Conservation (phyloP, 768 basidiomycete species). For the Mycena venus region DNA sequence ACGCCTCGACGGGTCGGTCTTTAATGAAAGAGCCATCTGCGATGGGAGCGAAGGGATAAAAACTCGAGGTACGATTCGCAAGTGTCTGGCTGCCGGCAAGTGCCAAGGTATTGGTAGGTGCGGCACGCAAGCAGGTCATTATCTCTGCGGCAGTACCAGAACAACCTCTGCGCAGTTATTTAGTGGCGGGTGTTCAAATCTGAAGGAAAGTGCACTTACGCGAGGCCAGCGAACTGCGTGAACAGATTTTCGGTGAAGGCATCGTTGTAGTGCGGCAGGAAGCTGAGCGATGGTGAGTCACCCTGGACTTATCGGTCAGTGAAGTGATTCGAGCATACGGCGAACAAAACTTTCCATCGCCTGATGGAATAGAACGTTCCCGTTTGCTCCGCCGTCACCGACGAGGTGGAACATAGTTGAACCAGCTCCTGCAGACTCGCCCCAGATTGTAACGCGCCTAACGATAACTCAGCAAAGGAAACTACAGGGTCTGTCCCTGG, state of each 20-base stretch:
- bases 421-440: constrained; percentile 58
- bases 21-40: constrained; percentile 50
- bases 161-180: constrained; percentile 33
- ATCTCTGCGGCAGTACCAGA: constrained; percentile 8
- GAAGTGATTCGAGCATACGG: not conserved
- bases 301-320: constrained; percentile 27
- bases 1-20: constrained; percentile 55
- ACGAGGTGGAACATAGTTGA: constrained; percentile 57
- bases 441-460: constrained; percentile 58
- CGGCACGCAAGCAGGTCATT: constrained; percentile 51
- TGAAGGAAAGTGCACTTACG: constrained; percentile 40
- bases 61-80: constrained; percentile 45
- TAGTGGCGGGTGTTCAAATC: not conserved
- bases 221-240: constrained; percentile 49
- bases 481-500: too few relatives aligned
- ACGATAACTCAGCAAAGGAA: not conserved
- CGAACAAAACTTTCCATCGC: constrained; percentile 43
- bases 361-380: constrained; percentile 50
- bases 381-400: constrained; percentile 50
- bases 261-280: constrained; percentile 48
- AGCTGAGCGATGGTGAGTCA: constrained; percentile 57
- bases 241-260: constrained; percentile 52
- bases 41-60: constrained; percentile 56
- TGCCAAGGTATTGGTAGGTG: constrained; percentile 43
- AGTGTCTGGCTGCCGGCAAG: constrained; percentile 48